Percentiles rank a stretch among this genome's conserved stretches.
These are phyloP conservation scores for Verticillium alfalfae DNA, from an alignment of 2,329 filamentous ascomycete species.

Conservation along the genomic window DNA sequence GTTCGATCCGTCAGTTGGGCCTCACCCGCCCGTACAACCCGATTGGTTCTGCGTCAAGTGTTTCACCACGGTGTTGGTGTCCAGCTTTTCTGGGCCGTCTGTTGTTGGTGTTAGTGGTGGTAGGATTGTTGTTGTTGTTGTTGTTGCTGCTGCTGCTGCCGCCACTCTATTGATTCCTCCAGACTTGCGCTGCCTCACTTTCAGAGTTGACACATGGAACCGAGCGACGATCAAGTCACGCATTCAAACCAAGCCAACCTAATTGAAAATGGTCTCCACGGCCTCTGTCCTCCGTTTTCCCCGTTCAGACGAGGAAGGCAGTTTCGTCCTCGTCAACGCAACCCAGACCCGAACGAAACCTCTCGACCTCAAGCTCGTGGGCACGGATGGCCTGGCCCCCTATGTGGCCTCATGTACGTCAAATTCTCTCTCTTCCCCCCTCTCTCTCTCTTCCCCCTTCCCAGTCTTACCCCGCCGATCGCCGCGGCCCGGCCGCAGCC, in stretches of 20 bases:
- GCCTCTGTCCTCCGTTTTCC: slow-evolving; percentile 49
- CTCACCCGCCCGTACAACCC: background rate
- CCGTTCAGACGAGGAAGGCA: slow-evolving; percentile 44
- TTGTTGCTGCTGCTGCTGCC: no score
- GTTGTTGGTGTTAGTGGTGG: background rate
- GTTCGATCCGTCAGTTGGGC: background rate
- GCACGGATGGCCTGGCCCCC: slow-evolving; percentile 59
- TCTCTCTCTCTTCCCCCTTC: background rate
- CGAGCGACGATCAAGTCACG: background rate
- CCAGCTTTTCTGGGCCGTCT: background rate
- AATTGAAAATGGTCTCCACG: background rate
- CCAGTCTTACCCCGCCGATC: slow-evolving; percentile 7
- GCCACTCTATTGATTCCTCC: background rate
- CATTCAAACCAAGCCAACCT: background rate
- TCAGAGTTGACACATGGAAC: background rate
- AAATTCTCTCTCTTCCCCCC: background rate
- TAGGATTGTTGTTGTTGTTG: no score
- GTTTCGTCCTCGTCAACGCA: slow-evolving; percentile 58
- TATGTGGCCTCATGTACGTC: slow-evolving; percentile 54
- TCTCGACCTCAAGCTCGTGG: slow-evolving; percentile 62
- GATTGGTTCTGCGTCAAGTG: background rate
- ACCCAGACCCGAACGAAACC: slow-evolving; percentile 41
- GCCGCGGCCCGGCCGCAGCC: slow-evolving; percentile 7
- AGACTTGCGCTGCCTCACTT: background rate
- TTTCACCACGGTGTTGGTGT: background rate